phyloP scores from a whole-genome alignment of 2,329 filamentous ascomycete genomes.

The Cladosporium sp. region DNA sequence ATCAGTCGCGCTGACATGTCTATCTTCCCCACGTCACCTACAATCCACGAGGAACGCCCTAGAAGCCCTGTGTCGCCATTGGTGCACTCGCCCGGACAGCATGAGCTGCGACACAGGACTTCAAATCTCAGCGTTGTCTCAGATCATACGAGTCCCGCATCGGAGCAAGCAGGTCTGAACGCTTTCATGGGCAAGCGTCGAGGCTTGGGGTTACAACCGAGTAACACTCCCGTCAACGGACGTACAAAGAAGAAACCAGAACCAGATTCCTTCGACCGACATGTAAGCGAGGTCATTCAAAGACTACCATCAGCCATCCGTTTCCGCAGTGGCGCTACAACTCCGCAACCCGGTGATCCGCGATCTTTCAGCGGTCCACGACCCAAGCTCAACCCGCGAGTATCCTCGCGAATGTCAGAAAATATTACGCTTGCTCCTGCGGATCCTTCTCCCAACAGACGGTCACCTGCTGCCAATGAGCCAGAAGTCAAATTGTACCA shows the following conservation, averaged over 20 bases:
- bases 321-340: constrained; percentile 51
- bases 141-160: background rate
- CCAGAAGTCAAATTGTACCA: constrained; percentile 87
- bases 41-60: constrained; percentile 7
- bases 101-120: background rate
- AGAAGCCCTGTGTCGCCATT: constrained; percentile 6
- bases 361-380: constrained; percentile 19
- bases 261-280: constrained; percentile 48
- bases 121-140: constrained; percentile 7
- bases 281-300: constrained; percentile 34
- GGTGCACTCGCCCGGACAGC: background rate
- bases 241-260: background rate
- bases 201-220: background rate
- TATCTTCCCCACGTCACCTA: constrained; percentile 2
- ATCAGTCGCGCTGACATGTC: background rate
- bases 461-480: constrained; percentile 19
- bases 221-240: background rate
- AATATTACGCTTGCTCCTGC: constrained; percentile 31
- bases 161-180: constrained; percentile 1
- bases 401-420: constrained; percentile 8
- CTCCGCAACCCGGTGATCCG: constrained; percentile 19
- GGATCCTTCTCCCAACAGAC: constrained; percentile 31
- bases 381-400: constrained; percentile 15
- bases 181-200: constrained; percentile 12
- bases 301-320: constrained; percentile 61